Conservation (phyloP, 495 filamentous ascomycete species). For the Hyaloscypha hepaticicola region DNA sequence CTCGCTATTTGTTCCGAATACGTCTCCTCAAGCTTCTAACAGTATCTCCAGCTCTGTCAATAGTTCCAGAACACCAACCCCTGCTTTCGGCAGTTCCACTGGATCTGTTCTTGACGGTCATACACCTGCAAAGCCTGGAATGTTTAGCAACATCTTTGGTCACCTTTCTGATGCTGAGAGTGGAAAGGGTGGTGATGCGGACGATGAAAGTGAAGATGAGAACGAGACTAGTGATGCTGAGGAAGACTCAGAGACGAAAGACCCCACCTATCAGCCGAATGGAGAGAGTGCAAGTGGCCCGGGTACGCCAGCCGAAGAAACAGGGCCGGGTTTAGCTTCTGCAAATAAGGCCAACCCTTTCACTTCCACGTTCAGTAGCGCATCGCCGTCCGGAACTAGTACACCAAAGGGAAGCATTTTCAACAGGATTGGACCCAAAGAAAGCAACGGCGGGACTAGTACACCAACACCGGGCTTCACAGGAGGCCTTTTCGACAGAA, state of each 20-base stretch:
- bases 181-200: constrained; percentile 30
- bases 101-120: constrained; percentile 31
- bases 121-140: constrained; percentile 8
- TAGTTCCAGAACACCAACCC: constrained; percentile 30
- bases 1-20: constrained; percentile 15
- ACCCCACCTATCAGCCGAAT: constrained; percentile 31
- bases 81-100: constrained; percentile 33
- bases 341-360: constrained; percentile 30
- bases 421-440: constrained; percentile 44
- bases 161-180: constrained; percentile 42
- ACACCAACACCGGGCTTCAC: constrained; percentile 29
- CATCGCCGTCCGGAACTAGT: constrained; percentile 14
- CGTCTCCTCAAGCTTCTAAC: constrained; percentile 8
- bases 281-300: constrained; percentile 35
- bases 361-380: constrained; percentile 12
- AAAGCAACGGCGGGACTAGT: constrained; percentile 8
- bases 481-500: constrained; percentile 46
- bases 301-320: constrained; percentile 29
- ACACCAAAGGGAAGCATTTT: constrained; percentile 39
- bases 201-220: constrained; percentile 30
- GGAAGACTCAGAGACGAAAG: constrained; percentile 28
- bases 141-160: constrained; percentile 48
- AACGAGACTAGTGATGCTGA: constrained; percentile 33
- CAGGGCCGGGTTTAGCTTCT: constrained; percentile 26
- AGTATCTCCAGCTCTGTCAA: constrained; percentile 26